These are phyloP conservation scores for Coprinopsis cinerea DNA, from an alignment of 768 basidiomycete species.

Conservation along the genomic window DNA sequence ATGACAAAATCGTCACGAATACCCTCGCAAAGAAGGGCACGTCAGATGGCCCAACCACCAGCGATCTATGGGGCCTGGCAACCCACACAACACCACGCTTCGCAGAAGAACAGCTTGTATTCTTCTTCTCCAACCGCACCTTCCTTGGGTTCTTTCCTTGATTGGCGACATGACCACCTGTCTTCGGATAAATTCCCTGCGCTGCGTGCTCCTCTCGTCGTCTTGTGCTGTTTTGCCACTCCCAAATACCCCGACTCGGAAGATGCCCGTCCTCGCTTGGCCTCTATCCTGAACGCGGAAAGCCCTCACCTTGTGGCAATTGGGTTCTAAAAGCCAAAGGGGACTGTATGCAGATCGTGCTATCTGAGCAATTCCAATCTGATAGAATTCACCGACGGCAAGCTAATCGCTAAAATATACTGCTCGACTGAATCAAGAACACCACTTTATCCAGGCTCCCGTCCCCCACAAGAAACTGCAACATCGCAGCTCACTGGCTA, in stretches of 20 bases:
- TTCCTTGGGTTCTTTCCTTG: not conserved
- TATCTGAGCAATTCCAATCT: not conserved
- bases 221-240: not conserved
- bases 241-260: not conserved
- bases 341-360: not conserved
- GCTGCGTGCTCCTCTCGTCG: too few species aligned
- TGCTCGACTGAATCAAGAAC: too few species aligned
- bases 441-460: too few species aligned
- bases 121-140: not conserved
- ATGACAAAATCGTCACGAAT: too few species aligned
- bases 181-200: too few species aligned
- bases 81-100: not conserved
- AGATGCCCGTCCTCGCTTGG: not conserved
- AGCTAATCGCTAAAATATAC: not conserved
- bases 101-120: not conserved
- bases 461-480: too few species aligned
- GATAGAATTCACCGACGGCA: conserved; percentile 1
- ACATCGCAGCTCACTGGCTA: too few species aligned
- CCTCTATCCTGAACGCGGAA: too few species aligned
- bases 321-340: not conserved
- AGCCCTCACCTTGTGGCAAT: not conserved
- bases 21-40: too few species aligned
- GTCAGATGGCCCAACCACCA: too few species aligned
- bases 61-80: not conserved
- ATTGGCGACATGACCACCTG: not conserved